phyloP scores from a whole-genome alignment of 306 rosid genomes.

The Morella rubra region DNA sequence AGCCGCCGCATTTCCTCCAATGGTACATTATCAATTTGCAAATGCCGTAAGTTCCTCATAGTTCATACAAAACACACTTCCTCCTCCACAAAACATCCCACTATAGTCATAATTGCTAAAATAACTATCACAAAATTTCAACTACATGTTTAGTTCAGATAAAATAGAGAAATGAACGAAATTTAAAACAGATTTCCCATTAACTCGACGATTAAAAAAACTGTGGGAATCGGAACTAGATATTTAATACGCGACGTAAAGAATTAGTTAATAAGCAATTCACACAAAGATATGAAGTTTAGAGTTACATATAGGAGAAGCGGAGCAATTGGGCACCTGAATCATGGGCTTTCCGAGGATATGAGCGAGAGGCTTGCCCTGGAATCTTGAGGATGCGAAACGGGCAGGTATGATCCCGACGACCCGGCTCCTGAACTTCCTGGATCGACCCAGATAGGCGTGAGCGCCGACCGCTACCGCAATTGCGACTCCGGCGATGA shows the following conservation, averaged over 20 bases:
- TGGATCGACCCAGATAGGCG: constrained; percentile 46
- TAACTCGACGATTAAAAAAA: background rate
- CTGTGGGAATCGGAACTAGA: background rate
- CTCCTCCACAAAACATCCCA: background rate
- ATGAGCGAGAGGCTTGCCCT: constrained; percentile 82
- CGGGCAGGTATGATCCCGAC: constrained; percentile 95
- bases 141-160: background rate
- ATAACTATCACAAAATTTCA: background rate
- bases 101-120: background rate
- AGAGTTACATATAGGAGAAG: background rate
- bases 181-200: background rate
- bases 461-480: constrained; percentile 77
- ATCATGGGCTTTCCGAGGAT: constrained; percentile 99
- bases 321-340: constrained; percentile 47
- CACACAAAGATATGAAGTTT: background rate
- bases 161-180: background rate
- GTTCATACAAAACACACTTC: background rate
- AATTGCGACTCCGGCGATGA: constrained; percentile 67
- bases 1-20: background rate
- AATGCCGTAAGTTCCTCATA: background rate
- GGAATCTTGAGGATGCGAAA: constrained; percentile 75
- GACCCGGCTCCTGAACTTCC: constrained; percentile 80
- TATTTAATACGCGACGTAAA: background rate
- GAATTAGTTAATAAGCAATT: background rate
- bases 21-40: background rate